These are phyloP conservation scores for Furculomyces boomerangus DNA, from an alignment of 371 early-diverging fungal species.

Conservation along the genomic window DNA sequence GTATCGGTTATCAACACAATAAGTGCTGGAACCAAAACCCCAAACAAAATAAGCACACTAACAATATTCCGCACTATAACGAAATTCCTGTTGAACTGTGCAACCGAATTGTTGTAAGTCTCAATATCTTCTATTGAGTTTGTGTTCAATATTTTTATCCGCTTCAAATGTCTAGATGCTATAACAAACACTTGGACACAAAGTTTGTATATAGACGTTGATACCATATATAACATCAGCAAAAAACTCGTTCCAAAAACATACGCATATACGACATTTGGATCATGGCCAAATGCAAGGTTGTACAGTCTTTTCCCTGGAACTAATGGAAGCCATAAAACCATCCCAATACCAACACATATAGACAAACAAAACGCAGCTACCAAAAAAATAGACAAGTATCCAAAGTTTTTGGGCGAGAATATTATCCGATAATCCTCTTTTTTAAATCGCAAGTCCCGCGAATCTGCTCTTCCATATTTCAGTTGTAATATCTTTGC, in stretches of 20 bases:
- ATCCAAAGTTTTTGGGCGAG: slow-evolving; percentile 23
- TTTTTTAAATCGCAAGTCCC: slow-evolving; percentile 18
- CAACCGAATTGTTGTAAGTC: not conserved
- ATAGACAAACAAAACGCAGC: not conserved
- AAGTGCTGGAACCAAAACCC: not conserved
- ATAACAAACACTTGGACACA: not conserved
- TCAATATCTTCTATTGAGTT: not conserved
- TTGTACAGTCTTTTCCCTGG: not conserved
- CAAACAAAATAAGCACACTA: not conserved
- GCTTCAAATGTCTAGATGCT: not conserved
- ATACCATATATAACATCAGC: not conserved
- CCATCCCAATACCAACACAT: not conserved
- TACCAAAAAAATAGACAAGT: slow-evolving; percentile 1
- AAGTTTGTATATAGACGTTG: not conserved
- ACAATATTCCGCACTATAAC: not conserved
- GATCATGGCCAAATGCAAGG: not conserved
- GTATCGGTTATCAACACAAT: not conserved
- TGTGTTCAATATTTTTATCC: too few relatives aligned
- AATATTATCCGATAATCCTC: slow-evolving; percentile 36
- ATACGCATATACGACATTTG: not conserved
- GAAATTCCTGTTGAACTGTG: not conserved
- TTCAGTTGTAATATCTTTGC: slow-evolving; percentile 25
- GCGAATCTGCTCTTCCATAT: slow-evolving; percentile 21
- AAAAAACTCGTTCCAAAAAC: slow-evolving; percentile 1
- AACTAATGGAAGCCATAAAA: slow-evolving; percentile 1